Percentiles rank a stretch among this genome's conserved stretches.
These are phyloP conservation scores for Fusarium abutilonis DNA, from an alignment of 2,329 filamentous ascomycete species.

Conservation along the genomic window DNA sequence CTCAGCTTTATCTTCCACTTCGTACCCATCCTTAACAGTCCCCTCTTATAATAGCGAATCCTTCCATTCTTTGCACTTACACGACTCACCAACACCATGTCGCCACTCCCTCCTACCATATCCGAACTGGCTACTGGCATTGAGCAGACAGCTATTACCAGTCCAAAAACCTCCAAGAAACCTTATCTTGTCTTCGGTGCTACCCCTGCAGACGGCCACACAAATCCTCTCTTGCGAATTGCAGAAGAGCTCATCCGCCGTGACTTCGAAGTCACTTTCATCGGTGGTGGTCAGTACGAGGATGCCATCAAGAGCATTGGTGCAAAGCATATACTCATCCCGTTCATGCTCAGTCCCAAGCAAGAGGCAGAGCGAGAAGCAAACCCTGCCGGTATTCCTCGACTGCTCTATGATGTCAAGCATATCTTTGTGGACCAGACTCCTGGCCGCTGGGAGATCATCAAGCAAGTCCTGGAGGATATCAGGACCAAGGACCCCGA, in stretches of 20 bases:
- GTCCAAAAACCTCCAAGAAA: conserved; percentile 21
- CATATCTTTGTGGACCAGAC: conserved; percentile 43
- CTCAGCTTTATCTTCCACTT: not conserved
- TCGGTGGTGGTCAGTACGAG: conserved; percentile 52
- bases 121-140: conserved; percentile 11
- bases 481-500: conserved; percentile 47
- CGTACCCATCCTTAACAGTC: not conserved
- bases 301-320: conserved; percentile 51
- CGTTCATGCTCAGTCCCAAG: conserved; percentile 24
- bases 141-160: conserved; percentile 6
- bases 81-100: not conserved
- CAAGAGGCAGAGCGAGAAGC: conserved; percentile 28
- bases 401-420: conserved; percentile 48
- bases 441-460: conserved; percentile 46
- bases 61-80: not conserved
- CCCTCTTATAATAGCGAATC: not conserved
- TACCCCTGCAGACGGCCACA: conserved; percentile 47
- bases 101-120: conserved; percentile 1
- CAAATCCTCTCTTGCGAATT: conserved; percentile 47
- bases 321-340: conserved; percentile 48
- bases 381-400: conserved; percentile 37
- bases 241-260: conserved; percentile 50
- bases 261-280: conserved; percentile 56
- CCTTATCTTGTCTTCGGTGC: conserved; percentile 47
- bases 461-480: conserved; percentile 51